Evolutionary conservation across 768 basidiomycete species (phyloP).

Genomic region (Neoboletus subvelutipes): DNA sequence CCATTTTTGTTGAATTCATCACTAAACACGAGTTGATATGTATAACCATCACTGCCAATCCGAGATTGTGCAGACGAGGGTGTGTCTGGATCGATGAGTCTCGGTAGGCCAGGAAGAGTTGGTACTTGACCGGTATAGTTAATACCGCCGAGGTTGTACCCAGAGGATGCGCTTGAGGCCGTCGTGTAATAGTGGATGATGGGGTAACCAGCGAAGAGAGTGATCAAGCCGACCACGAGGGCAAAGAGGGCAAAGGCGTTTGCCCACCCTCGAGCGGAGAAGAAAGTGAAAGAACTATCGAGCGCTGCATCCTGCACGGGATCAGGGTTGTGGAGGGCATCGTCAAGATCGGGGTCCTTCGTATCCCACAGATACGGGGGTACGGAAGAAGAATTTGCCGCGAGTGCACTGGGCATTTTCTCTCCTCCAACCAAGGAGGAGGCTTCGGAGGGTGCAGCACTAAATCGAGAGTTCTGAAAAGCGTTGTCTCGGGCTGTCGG

Average conservation of each 20-base stretch:
- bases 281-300: slow-evolving; percentile 63
- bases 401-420: slow-evolving; percentile 28
- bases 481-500: slow-evolving; percentile 39
- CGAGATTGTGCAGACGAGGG: slow-evolving; percentile 55
- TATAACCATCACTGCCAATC: slow-evolving; percentile 71
- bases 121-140: slow-evolving; percentile 90
- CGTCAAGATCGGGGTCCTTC: slow-evolving; percentile 85
- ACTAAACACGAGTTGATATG: slow-evolving; percentile 83
- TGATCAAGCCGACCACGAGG: slow-evolving; percentile 65
- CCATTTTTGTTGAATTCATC: slow-evolving; percentile 80
- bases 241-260: slow-evolving; percentile 75
- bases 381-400: slow-evolving; percentile 56
- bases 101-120: slow-evolving; percentile 60
- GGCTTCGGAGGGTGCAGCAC: slow-evolving; percentile 48
- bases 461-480: slow-evolving; percentile 57
- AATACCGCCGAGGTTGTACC: slow-evolving; percentile 82
- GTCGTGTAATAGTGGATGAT: slow-evolving; percentile 59
- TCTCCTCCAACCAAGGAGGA: slow-evolving; percentile 40
- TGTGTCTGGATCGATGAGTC: slow-evolving; percentile 76
- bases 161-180: slow-evolving; percentile 33
- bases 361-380: slow-evolving; percentile 76
- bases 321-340: slow-evolving; percentile 87
- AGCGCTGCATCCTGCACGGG: slow-evolving; percentile 63
- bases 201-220: slow-evolving; percentile 87
- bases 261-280: slow-evolving; percentile 80